These are phyloP conservation scores for Capronia epimyces DNA, from an alignment of 2,329 filamentous ascomycete species.

Conservation along the genomic window DNA sequence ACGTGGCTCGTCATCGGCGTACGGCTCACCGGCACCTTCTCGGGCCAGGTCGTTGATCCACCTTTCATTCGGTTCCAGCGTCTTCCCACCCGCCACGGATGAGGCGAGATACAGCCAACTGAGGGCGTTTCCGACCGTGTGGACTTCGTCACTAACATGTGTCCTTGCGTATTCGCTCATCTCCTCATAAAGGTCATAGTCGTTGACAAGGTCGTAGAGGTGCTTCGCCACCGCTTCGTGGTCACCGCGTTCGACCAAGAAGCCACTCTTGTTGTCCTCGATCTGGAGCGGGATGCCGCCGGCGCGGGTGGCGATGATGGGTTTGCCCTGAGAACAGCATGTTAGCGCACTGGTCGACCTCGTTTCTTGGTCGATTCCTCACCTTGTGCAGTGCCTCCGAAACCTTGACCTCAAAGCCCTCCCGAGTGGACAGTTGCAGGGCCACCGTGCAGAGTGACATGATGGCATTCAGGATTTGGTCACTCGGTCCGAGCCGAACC, in stretches of 20 bases:
- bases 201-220: conserved; percentile 60
- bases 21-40: conserved; percentile 57
- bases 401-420: conserved; percentile 83
- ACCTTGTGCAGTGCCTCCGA: conserved; percentile 71
- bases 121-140: conserved; percentile 72
- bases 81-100: conserved; percentile 55
- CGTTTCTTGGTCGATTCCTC: neutral
- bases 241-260: conserved; percentile 66
- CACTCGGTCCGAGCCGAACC: conserved; percentile 70
- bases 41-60: conserved; percentile 74
- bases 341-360: conserved; percentile 2
- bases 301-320: conserved; percentile 67
- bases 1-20: conserved; percentile 55
- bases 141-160: conserved; percentile 74
- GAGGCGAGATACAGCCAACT: conserved; percentile 73
- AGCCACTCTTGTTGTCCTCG: conserved; percentile 65
- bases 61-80: conserved; percentile 53
- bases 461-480: conserved; percentile 73
- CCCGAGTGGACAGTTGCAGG: conserved; percentile 72
- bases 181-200: conserved; percentile 57
- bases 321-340: conserved; percentile 49
- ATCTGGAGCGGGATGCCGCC: conserved; percentile 80
- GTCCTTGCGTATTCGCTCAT: conserved; percentile 61
- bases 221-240: conserved; percentile 63
- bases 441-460: conserved; percentile 67